A percentile compares a stretch with the other conserved stretches of the same genome.
phyloP scores from a whole-genome alignment of 169 alveolate species.

The Plasmodium gallinaceum region DNA sequence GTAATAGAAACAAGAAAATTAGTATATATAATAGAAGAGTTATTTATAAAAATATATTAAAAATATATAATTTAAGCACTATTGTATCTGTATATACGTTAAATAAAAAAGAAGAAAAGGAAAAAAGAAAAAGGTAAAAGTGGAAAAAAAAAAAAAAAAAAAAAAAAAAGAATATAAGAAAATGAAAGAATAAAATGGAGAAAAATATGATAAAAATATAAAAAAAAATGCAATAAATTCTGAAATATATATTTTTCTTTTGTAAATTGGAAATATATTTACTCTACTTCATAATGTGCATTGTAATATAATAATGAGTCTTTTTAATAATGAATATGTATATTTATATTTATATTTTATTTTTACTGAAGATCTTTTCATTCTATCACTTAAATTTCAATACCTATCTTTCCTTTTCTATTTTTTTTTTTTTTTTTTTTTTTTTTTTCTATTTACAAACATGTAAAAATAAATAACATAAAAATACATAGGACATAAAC shows the following conservation, averaged over 20 bases:
- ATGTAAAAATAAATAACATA: background rate
- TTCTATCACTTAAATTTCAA: background rate
- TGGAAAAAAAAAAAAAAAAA: background rate
- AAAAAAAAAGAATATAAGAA: background rate
- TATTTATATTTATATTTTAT: constrained; percentile 7
- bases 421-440: constrained; percentile 12
- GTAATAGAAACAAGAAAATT: background rate
- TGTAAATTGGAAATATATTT: background rate
- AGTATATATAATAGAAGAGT: background rate
- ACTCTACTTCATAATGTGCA: background rate
- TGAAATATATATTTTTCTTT: background rate
- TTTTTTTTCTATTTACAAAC: background rate
- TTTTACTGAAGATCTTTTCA: background rate
- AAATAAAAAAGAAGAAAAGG: constrained; percentile 12
- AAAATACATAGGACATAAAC: background rate
- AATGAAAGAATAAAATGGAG: constrained; percentile 12
- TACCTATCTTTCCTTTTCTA: background rate
- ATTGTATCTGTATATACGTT: constrained; percentile 30
- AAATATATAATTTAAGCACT: constrained; percentile 25
- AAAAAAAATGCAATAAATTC: background rate
- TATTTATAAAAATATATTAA: constrained; percentile 30
- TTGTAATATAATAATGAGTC: background rate
- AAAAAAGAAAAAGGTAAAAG: background rate
- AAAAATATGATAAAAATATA: background rate
- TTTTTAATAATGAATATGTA: constrained; percentile 4